Evolutionary conservation across 2,329 filamentous ascomycete genomes (phyloP).

Genomic region (Neoascochyta sp.): DNA sequence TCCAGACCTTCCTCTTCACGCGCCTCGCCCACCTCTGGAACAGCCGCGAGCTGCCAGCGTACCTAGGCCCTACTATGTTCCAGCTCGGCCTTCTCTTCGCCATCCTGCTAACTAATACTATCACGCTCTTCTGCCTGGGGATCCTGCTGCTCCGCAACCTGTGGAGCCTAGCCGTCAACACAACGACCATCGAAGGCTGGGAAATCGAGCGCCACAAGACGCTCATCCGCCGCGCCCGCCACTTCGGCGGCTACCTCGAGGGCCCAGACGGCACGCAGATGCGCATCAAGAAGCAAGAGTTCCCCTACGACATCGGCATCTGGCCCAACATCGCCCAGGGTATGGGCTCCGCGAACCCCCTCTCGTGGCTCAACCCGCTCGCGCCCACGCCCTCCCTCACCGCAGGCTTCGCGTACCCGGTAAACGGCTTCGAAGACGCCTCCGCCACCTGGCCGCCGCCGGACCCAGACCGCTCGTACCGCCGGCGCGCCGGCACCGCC

Average conservation of each 20-base stretch:
- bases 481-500: conserved; percentile 7
- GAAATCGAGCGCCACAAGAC: conserved; percentile 52
- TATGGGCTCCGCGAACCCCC: conserved; percentile 65
- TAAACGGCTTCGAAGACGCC: conserved; percentile 68
- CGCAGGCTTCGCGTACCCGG: conserved; percentile 60
- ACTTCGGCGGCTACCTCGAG: conserved; percentile 55
- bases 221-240: conserved; percentile 43
- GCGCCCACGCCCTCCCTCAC: conserved; percentile 48
- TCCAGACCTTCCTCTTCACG: conserved; percentile 58
- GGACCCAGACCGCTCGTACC: conserved; percentile 46
- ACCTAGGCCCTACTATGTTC: conserved; percentile 63
- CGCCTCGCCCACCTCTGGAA: conserved; percentile 61
- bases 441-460: conserved; percentile 47
- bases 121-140: conserved; percentile 59
- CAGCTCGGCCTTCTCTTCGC: conserved; percentile 61
- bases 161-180: conserved; percentile 63
- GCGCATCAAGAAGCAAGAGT: conserved; percentile 64
- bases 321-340: conserved; percentile 70
- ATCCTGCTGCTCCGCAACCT: conserved; percentile 61
- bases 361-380: conserved; percentile 69
- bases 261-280: conserved; percentile 55
- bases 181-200: conserved; percentile 79
- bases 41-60: conserved; percentile 61
- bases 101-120: conserved; percentile 55
- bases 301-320: conserved; percentile 76